Percentiles rank a stretch among this genome's conserved stretches.
Evolutionary conservation across 176 grass and related monocot genomes (phyloP).

Genomic region (Oryza longistaminata): DNA sequence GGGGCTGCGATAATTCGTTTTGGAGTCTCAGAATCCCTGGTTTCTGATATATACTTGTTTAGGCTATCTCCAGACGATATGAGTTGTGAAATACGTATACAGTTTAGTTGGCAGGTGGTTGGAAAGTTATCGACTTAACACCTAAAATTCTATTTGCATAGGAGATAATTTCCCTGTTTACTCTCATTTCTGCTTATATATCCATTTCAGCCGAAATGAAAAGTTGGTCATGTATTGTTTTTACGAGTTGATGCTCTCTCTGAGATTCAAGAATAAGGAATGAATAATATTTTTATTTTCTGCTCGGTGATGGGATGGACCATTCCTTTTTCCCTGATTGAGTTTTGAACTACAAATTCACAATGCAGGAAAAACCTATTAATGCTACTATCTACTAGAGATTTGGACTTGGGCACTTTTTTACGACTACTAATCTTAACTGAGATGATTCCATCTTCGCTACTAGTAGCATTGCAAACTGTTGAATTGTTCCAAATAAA

Average conservation of each 20-base stretch:
- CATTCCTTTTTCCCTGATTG: neutral
- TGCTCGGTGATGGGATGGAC: neutral
- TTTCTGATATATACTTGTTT: neutral
- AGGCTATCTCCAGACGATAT: neutral
- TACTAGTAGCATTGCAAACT: constrained; percentile 6
- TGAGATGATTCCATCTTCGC: constrained; percentile 3
- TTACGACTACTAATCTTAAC: constrained; percentile 16
- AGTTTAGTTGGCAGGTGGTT: neutral
- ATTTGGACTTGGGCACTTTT: neutral
- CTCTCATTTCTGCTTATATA: neutral
- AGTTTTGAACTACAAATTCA: neutral
- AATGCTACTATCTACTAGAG: neutral
- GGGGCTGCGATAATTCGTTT: neutral
- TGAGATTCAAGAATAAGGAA: neutral
- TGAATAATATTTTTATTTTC: neutral
- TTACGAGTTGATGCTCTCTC: neutral
- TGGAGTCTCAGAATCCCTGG: neutral
- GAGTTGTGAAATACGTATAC: neutral
- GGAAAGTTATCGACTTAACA: neutral
- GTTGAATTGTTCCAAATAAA: neutral
- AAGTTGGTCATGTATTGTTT: neutral
- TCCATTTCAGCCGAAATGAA: neutral
- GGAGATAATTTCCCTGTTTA: neutral
- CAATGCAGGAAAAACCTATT: neutral
- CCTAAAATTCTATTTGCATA: neutral